These are phyloP conservation scores for Schizosaccharomyces lindneri DNA, from an alignment of 805 yeast genomes.

Conservation along the genomic window DNA sequence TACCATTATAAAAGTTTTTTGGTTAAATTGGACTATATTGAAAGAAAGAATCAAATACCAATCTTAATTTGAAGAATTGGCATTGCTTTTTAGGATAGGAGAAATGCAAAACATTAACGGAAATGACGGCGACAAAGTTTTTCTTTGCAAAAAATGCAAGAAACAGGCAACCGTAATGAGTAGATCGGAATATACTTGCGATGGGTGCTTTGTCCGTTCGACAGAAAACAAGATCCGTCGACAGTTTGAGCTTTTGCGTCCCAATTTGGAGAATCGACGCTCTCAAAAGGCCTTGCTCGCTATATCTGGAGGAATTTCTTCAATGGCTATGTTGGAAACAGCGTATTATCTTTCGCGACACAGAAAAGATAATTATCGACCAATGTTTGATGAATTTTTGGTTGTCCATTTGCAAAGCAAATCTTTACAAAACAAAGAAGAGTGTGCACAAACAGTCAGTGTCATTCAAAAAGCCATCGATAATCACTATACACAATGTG, in stretches of 20 bases:
- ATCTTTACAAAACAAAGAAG: neutral
- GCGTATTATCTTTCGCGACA: neutral
- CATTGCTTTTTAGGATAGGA: too few species aligned
- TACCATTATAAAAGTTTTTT: neutral
- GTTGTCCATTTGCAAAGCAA: neutral
- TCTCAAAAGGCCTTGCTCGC: neutral
- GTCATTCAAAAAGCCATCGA: neutral
- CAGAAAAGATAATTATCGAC: neutral
- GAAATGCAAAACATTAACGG: neutral
- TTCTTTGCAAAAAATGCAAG: neutral
- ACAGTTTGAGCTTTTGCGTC: neutral
- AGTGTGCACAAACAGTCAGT: too few species aligned
- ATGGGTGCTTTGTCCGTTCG: neutral
- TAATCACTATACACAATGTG: neutral
- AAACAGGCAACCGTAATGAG: neutral
- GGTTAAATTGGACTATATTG: too few species aligned
- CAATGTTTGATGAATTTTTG: neutral
- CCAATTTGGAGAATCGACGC: neutral
- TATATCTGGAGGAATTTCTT: neutral
- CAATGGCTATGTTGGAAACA: constrained; percentile 1
- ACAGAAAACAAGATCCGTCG: constrained; percentile 1
- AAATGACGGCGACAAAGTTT: neutral
- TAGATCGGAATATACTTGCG: neutral
- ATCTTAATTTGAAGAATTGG: too few species aligned
- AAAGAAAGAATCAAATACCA: too few species aligned